Evolutionary conservation across 1,139 yeast genomes (phyloP), one percentile per base, ranked within the genome.

Genomic region (Nakaseomyces uthaithaninus): DNA sequence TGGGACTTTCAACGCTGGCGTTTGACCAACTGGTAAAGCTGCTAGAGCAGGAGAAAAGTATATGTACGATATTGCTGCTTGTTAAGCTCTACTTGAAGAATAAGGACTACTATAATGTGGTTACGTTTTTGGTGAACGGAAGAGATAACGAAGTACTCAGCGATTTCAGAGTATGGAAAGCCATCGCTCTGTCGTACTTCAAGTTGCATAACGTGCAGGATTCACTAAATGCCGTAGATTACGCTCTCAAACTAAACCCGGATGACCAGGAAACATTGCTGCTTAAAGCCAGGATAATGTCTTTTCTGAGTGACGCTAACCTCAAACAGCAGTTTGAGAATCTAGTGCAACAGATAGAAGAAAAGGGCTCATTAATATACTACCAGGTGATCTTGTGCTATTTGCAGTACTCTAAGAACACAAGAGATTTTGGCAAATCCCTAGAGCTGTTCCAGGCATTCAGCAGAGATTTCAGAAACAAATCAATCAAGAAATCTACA

Each of bases 141-240:
- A 31, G 35, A 31, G 35, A 31, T 20, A 31, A 20, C 11, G 35
- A 31, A 17, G 25, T 31, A 2, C 17, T 31, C 12, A 31, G 35
- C 11, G 35, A 31, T 20, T 31, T n/a, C 17, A 31, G 35, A n/a
- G 35, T 31, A 17, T 31, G 35, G 35, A 31, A 31, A 12, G 35
- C 35, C 14, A 31, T 31, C 14, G 35, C 35, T 4, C 17, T 31
- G 3, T 31, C 35, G 15, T 31, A 31, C 14, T 31, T 31, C 25
- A 31, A 31, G 35, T n/a, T 31, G 16, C 24, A 31, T 17, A 31
- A 31, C 35, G 35, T 31, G 14, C 35, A 31, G 25, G 35, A 31
- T 17, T 31, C 35, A 9, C 11, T 31, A 12, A 31, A 31, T 20
- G 35, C 35, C 10, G 35, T 31, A 4, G 35, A 31, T 14, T 31